Base-by-base conservation (phyloP, 768 basidiomycete genomes). In the Tephrocybe sp. region DNA sequence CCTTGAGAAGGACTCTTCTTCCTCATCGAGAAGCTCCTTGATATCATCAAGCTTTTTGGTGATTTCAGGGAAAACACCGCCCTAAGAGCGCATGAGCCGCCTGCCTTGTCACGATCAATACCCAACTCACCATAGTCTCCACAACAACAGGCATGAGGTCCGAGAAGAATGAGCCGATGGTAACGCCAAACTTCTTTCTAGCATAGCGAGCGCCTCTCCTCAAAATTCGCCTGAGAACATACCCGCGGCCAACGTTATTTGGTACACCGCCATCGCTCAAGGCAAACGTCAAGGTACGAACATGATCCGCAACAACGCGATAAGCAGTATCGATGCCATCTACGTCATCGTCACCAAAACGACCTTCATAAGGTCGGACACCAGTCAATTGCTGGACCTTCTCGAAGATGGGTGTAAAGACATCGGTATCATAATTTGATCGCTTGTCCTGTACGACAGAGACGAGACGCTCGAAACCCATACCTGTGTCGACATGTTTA, bases 301-400 rank as follows among this genome's bases (percentile, higher is more conserved):
- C 88, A 65, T 99, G 97, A 67, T 99, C 97, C 5, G 96, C 95
- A 44, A 98, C 84, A 39, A 99, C 90, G 43, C 97, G 86, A 70
- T 99, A 99, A 16, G 96, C 97, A 41, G 92, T 99, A 64, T 99
- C 97, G 49, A 98, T 88, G 1, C 94, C 96, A 64, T 98, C 94
- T 22, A 70, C 71, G 65, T 98, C 97, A n/a, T 96, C 92, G n/a
- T 79, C 82, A 35, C 97, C 97, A 53, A 99, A 92, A 55, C 86
- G 91, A 42, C 97, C 97, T 47, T 80, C 68, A 64, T 99, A 99
- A 3, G 87, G 76, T 35, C 94, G 78, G 37, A 89, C 92, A 34
- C 92, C 89, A 1, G 93, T 95, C 42, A 99, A 70, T 66, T 92
- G 84, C 62, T 89, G 88, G 44, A 99, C 88, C 68, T 80, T 88